Evolutionary conservation across 192 early-diverging fungal genomes (phyloP).

Genomic region (Linnemannia zychae): DNA sequence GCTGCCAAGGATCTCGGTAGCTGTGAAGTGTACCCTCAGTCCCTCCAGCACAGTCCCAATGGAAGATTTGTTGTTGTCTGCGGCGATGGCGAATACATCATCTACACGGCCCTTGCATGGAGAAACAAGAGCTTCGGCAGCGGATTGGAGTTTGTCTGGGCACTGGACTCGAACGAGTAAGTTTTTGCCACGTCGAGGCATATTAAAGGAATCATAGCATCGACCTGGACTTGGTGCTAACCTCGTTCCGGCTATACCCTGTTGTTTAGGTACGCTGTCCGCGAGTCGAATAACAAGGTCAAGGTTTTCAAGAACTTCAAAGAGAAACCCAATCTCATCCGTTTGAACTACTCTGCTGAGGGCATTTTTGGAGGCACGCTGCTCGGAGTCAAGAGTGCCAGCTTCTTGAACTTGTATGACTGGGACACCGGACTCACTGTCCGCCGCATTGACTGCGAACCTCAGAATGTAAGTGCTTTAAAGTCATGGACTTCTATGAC

Average conservation of each 20-base stretch:
- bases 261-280: conserved; percentile 83
- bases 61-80: conserved; percentile 99
- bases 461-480: conserved; percentile 70
- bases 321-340: conserved; percentile 81
- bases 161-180: conserved; percentile 92
- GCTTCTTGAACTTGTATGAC: conserved; percentile 96
- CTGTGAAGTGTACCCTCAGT: conserved; percentile 98
- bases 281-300: conserved; percentile 92
- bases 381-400: conserved; percentile 87
- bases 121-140: conserved; percentile 99
- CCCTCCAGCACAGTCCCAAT: conserved; percentile 96
- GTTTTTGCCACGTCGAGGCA: conserved; percentile 11
- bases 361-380: conserved; percentile 95
- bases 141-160: conserved; percentile 98
- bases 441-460: conserved; percentile 94
- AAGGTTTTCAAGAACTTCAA: conserved; percentile 97
- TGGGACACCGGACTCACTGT: conserved; percentile 95
- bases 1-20: conserved; percentile 95
- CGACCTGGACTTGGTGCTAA: neutral
- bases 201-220: neutral
- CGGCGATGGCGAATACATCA: conserved; percentile 99
- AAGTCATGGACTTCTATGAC: neutral
- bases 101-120: conserved; percentile 99
- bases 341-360: conserved; percentile 88
- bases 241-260: neutral